These are phyloP conservation scores for Ophiocordyceps unilateralis DNA, from an alignment of 2,329 filamentous ascomycete species.

Conservation along the genomic window DNA sequence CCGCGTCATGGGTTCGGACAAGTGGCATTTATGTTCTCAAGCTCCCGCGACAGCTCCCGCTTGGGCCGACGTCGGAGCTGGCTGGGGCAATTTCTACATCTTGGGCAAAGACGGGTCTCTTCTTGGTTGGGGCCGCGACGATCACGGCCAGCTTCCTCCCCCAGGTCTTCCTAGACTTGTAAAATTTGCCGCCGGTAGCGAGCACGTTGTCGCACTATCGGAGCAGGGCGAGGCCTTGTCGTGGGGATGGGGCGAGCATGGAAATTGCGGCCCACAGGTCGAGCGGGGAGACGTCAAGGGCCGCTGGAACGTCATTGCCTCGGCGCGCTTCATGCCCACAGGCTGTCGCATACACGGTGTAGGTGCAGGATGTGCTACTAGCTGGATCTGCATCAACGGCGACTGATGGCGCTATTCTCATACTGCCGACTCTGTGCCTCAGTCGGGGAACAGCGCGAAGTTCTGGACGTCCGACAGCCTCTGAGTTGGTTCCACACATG, in stretches of 20 bases:
- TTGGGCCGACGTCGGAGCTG: conserved; percentile 56
- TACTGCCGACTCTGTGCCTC: neutral
- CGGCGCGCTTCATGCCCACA: conserved; percentile 33
- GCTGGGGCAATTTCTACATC: conserved; percentile 71
- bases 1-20: conserved; percentile 55
- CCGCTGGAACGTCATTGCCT: conserved; percentile 49
- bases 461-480: conserved; percentile 48
- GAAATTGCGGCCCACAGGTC: conserved; percentile 69
- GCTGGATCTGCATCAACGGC: conserved; percentile 45
- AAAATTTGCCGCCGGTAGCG: conserved; percentile 68
- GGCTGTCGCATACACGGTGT: conserved; percentile 38
- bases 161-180: conserved; percentile 37
- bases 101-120: conserved; percentile 43
- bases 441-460: conserved; percentile 25
- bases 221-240: conserved; percentile 49
- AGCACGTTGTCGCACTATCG: conserved; percentile 67
- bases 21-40: conserved; percentile 45
- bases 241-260: conserved; percentile 97
- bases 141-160: conserved; percentile 67
- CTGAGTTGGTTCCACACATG: conserved; percentile 52
- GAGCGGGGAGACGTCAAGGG: conserved; percentile 50
- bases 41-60: conserved; percentile 33
- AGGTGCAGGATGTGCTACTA: conserved; percentile 82
- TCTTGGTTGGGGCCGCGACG: conserved; percentile 64
- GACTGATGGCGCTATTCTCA: neutral